Percentiles rank a stretch among this genome's conserved stretches.
These are phyloP conservation scores for Populus simonii DNA, from an alignment of 345 rosid species.

Conservation along the genomic window DNA sequence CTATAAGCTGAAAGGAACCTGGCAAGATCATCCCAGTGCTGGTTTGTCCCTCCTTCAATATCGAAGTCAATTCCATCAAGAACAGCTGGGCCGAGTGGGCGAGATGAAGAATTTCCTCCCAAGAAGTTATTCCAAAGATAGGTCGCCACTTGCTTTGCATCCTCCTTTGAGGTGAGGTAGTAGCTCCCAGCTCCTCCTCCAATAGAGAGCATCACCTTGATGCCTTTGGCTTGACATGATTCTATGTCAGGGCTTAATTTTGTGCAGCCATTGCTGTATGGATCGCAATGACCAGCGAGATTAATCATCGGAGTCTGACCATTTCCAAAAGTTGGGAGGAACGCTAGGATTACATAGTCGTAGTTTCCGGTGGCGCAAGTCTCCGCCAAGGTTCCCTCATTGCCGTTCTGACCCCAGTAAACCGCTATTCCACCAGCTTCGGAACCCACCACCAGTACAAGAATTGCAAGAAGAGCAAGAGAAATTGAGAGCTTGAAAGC, in stretches of 20 bases:
- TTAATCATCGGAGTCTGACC: slow-evolving; percentile 10
- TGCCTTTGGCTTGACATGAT: slow-evolving; percentile 19
- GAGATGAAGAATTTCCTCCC: slow-evolving; percentile 7
- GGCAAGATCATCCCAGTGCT: slow-evolving; percentile 10
- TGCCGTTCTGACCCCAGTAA: slow-evolving; percentile 16
- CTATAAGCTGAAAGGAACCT: slow-evolving; percentile 9
- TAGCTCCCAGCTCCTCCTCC: slow-evolving; percentile 5
- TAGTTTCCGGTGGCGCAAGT: slow-evolving; percentile 15
- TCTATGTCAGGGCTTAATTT: slow-evolving; percentile 12
- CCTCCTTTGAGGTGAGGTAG: slow-evolving; percentile 6
- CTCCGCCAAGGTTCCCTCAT: slow-evolving; percentile 13
- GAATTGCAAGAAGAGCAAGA: too few species aligned
- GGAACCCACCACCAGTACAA: not conserved
- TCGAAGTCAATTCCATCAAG: slow-evolving; percentile 12
- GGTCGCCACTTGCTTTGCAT: slow-evolving; percentile 15
- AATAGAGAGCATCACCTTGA: slow-evolving; percentile 12
- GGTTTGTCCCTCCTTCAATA: slow-evolving; percentile 7
- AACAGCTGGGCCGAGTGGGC: slow-evolving; percentile 6
- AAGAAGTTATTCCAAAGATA: slow-evolving; percentile 16
- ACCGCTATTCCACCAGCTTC: slow-evolving; percentile 5
- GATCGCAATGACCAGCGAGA: slow-evolving; percentile 14
- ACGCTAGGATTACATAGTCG: slow-evolving; percentile 11
- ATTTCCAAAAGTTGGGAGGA: slow-evolving; percentile 8
- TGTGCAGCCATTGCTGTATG: slow-evolving; percentile 3
- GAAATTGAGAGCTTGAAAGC: too few species aligned